Conservation (phyloP, 2,329 filamentous ascomycete genomes). For the Penicillium sp. region DNA sequence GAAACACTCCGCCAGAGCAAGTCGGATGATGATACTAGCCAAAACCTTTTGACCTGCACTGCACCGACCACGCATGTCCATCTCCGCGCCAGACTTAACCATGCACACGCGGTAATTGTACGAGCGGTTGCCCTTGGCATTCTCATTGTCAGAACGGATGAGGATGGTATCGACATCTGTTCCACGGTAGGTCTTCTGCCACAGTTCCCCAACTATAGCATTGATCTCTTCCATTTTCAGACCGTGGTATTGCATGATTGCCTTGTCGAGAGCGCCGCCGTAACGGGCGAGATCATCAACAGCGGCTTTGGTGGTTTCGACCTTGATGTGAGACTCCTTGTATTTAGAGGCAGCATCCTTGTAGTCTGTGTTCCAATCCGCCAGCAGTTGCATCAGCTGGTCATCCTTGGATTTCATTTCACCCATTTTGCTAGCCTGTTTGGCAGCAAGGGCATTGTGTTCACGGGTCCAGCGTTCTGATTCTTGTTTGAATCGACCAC, state of each 20-base stretch:
- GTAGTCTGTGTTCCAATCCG: conserved; percentile 85
- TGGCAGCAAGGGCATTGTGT: conserved; percentile 69
- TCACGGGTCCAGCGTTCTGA: conserved; percentile 66
- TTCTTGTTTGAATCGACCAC: conserved; percentile 71
- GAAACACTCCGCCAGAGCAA: conserved; percentile 94
- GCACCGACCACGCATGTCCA: conserved; percentile 99
- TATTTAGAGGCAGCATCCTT: conserved; percentile 78
- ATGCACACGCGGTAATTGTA: conserved; percentile 99
- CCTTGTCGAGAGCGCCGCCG: conserved; percentile 81
- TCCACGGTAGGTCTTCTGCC: conserved; percentile 94
- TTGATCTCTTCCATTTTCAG: conserved; percentile 99
- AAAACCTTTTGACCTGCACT: conserved; percentile 96
- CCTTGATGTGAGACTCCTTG: conserved; percentile 83
- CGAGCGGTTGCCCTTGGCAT: conserved; percentile 69
- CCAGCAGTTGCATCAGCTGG: conserved; percentile 69
- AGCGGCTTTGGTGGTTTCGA: conserved; percentile 88
- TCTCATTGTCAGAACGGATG: conserved; percentile 89
- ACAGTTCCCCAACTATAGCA: conserved; percentile 90
- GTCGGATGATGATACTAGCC: conserved; percentile 93
- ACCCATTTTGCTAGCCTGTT: conserved; percentile 73
- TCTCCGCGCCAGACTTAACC: conserved; percentile 95
- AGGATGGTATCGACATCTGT: conserved; percentile 96
- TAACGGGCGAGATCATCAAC: conserved; percentile 88
- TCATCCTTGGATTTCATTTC: conserved; percentile 82
- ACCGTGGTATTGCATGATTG: conserved; percentile 94